Percentiles rank a stretch among this genome's conserved stretches.
These are phyloP conservation scores for Panicum miliaceum DNA, from an alignment of 176 grass and related monocot species.

Conservation along the genomic window DNA sequence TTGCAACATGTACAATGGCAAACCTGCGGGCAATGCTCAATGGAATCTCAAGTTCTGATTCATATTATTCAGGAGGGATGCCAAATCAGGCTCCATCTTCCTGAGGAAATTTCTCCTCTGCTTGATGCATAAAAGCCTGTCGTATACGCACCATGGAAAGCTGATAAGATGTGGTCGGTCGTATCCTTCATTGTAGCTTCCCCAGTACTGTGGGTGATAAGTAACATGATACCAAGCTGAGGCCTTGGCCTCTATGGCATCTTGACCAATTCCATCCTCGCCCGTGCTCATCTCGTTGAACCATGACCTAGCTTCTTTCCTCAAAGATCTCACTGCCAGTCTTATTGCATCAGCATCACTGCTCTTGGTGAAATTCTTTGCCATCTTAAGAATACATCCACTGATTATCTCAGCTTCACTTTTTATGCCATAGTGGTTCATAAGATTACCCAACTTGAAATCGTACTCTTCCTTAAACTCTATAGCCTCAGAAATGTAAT, in stretches of 20 bases:
- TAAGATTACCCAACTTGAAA: slow-evolving; percentile 86
- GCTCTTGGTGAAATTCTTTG: slow-evolving; percentile 74
- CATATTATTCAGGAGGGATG: slow-evolving; percentile 41
- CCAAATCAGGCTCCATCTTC: slow-evolving; percentile 42
- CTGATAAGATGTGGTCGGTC: slow-evolving; percentile 78
- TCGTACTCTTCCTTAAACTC: slow-evolving; percentile 79
- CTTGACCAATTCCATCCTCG: slow-evolving; percentile 40
- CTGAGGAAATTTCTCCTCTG: slow-evolving; percentile 46
- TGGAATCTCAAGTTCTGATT: slow-evolving; percentile 15
- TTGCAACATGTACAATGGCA: slow-evolving; percentile 30
- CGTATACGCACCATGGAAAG: slow-evolving; percentile 87
- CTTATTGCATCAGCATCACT: slow-evolving; percentile 80
- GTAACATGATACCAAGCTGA: slow-evolving; percentile 94
- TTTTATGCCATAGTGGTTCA: slow-evolving; percentile 94
- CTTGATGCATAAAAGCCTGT: slow-evolving; percentile 71
- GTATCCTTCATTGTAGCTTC: slow-evolving; percentile 60
- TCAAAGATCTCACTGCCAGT: slow-evolving; percentile 64
- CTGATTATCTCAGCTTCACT: slow-evolving; percentile 88
- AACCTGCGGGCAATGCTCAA: slow-evolving; percentile 19
- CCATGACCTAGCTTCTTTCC: slow-evolving; percentile 84
- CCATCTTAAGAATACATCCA: slow-evolving; percentile 86
- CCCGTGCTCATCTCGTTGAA: slow-evolving; percentile 56
- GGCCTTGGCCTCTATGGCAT: slow-evolving; percentile 66
- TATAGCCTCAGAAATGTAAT: slow-evolving; percentile 56
- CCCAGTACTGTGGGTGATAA: slow-evolving; percentile 68